Percentiles rank a stretch among this genome's conserved stretches.
These are phyloP conservation scores for Chernovozyma aurita DNA, from an alignment of 1,139 yeast species.

Conservation along the genomic window DNA sequence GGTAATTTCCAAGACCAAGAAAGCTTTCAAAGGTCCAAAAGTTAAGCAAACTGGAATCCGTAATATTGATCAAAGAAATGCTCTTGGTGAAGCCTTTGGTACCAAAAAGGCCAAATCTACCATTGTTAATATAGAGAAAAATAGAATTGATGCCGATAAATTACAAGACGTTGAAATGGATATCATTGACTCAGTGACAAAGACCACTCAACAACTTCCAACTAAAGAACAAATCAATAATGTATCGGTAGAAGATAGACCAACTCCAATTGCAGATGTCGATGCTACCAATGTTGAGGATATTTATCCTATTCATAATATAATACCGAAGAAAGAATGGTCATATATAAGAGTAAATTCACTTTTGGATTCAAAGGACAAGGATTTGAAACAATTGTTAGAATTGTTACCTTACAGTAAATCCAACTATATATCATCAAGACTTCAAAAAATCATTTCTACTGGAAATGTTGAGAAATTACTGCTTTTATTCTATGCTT, in stretches of 20 bases:
- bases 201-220: constrained; percentile 70
- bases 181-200: constrained; percentile 75
- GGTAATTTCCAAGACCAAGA: constrained; percentile 52
- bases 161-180: constrained; percentile 72
- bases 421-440: constrained; percentile 50
- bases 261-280: constrained; percentile 73
- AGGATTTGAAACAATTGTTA: constrained; percentile 43
- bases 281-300: constrained; percentile 81
- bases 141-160: constrained; percentile 80
- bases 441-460: constrained; percentile 38
- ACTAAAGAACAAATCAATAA: constrained; percentile 55
- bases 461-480: constrained; percentile 52
- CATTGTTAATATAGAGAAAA: constrained; percentile 72
- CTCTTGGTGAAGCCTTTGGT: constrained; percentile 94
- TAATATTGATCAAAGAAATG: constrained; percentile 60
- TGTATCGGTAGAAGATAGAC: constrained; percentile 61
- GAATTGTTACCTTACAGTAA: constrained; percentile 60
- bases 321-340: constrained; percentile 69
- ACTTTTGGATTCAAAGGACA: constrained; percentile 42
- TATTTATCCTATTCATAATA: constrained; percentile 66
- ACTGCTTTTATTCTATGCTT: constrained; percentile 71
- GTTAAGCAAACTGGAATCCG: constrained; percentile 55
- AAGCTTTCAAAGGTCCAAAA: constrained; percentile 54
- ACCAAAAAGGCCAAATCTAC: constrained; percentile 95
- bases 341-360: constrained; percentile 57